These are phyloP conservation scores for Apiotrichum mycotoxinovorans DNA, from an alignment of 1,284 basidiomycete genomes.

Conservation along the genomic window DNA sequence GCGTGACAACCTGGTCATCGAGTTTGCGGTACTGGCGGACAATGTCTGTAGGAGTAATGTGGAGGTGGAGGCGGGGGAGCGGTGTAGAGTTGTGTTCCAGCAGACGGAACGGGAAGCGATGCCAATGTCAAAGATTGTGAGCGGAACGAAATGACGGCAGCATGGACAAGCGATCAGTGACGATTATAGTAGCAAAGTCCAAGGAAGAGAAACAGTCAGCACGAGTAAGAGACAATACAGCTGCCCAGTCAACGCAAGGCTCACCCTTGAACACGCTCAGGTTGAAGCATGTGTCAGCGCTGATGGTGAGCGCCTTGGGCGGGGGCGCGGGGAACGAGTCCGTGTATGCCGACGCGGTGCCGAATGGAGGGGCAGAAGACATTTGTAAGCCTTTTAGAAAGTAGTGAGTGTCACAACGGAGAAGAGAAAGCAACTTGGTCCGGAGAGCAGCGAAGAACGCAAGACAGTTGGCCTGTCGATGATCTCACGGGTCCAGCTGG, in stretches of 20 bases:
- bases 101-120: no score
- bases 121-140: background rate
- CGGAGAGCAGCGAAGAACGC: no score
- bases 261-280: constrained; percentile 78
- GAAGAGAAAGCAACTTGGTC: no score
- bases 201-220: background rate
- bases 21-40: constrained; percentile 78
- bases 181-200: background rate
- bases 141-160: background rate
- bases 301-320: constrained; percentile 39
- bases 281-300: constrained; percentile 63
- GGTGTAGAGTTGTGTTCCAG: no score
- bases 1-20: constrained; percentile 76
- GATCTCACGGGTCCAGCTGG: no score
- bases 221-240: background rate
- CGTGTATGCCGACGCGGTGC: constrained; percentile 47
- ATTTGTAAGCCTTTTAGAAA: no score
- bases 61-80: background rate
- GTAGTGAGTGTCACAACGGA: background rate
- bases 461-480: no score
- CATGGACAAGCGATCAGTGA: no score
- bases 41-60: no score
- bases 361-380: constrained; percentile 39
- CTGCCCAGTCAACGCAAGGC: constrained; percentile 8
- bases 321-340: constrained; percentile 48